Percentiles rank a stretch among this genome's conserved stretches.
Conservation (phyloP, 208 protist genomes). For the Herpetomonas muscarum region DNA sequence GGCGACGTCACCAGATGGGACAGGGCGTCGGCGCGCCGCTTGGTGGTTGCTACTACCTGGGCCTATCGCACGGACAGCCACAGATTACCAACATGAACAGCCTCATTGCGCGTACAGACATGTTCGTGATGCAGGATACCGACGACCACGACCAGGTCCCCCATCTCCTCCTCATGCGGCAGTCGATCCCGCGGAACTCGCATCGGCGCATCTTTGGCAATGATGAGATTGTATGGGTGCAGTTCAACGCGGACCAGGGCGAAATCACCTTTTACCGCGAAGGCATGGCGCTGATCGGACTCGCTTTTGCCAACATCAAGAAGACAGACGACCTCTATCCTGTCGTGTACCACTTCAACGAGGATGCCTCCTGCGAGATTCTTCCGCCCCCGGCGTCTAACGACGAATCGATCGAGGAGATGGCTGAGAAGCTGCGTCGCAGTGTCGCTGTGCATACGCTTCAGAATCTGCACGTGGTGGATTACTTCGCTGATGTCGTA, state of each 20-base stretch:
- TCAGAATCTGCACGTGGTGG: conserved; percentile 76
- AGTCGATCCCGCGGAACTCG: conserved; percentile 71
- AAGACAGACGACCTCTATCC: conserved; percentile 75
- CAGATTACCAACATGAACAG: conserved; percentile 58
- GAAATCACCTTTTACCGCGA: conserved; percentile 88
- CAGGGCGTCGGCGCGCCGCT: conserved; percentile 66
- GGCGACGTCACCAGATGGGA: conserved; percentile 49
- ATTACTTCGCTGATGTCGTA: conserved; percentile 51
- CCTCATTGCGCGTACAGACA: conserved; percentile 68
- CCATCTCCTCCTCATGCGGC: conserved; percentile 60
- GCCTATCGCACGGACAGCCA: conserved; percentile 70
- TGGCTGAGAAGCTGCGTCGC: conserved; percentile 50
- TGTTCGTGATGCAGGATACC: conserved; percentile 85
- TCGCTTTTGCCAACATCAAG: conserved; percentile 81
- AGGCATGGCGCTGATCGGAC: conserved; percentile 76
- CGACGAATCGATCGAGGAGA: conserved; percentile 49
- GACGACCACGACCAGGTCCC: conserved; percentile 85
- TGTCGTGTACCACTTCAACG: conserved; percentile 88
- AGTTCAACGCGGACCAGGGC: conserved; percentile 83
- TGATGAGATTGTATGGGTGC: conserved; percentile 84
- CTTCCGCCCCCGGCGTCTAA: conserved; percentile 41
- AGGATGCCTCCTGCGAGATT: conserved; percentile 83
- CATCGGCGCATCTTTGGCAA: conserved; percentile 79
- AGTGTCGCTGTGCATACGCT: conserved; percentile 64
- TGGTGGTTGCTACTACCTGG: conserved; percentile 88